Percentiles rank a stretch among this genome's conserved stretches.
phyloP scores from a whole-genome alignment of 2,329 filamentous ascomycete genomes.

The Cytospora chrysosperma region DNA sequence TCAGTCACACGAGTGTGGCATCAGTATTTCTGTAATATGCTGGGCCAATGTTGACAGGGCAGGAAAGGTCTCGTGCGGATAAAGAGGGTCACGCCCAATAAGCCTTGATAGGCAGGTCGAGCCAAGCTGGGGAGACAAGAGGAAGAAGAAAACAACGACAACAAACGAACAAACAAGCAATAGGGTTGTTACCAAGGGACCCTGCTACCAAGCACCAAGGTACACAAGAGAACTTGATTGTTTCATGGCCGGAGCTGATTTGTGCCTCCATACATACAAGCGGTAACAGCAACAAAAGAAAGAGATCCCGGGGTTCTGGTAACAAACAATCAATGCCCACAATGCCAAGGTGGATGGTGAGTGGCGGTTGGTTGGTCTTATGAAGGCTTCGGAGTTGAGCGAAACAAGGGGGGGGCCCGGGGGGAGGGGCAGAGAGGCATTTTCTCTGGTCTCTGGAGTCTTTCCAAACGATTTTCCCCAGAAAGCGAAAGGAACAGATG shows the following conservation, averaged over 20 bases:
- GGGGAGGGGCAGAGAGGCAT: slow-evolving; percentile 5
- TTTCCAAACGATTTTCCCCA: slow-evolving; percentile 9
- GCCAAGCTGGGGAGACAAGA: background rate
- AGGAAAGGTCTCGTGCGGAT: no score
- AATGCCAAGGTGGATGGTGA: background rate
- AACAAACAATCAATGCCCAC: background rate
- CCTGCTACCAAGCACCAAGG: background rate
- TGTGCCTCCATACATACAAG: no score
- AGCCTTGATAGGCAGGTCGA: no score
- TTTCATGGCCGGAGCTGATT: background rate
- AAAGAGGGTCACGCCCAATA: background rate
- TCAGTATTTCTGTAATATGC: background rate
- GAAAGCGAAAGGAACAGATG: slow-evolving; percentile 4
- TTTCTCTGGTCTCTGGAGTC: no score
- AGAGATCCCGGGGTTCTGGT: slow-evolving; percentile 17
- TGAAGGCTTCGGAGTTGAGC: slow-evolving; percentile 16
- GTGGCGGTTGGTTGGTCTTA: slow-evolving; percentile 3
- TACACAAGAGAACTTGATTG: background rate
- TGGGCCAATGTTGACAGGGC: background rate
- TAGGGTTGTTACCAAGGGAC: background rate
- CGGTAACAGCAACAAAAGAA: no score
- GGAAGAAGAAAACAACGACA: background rate
- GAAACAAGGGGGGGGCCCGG: background rate
- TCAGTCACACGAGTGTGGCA: background rate
- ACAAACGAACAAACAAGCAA: background rate